These are phyloP conservation scores for Pseudogymnoascus sp. DNA, from an alignment of 2,329 filamentous ascomycete species.

Conservation along the genomic window DNA sequence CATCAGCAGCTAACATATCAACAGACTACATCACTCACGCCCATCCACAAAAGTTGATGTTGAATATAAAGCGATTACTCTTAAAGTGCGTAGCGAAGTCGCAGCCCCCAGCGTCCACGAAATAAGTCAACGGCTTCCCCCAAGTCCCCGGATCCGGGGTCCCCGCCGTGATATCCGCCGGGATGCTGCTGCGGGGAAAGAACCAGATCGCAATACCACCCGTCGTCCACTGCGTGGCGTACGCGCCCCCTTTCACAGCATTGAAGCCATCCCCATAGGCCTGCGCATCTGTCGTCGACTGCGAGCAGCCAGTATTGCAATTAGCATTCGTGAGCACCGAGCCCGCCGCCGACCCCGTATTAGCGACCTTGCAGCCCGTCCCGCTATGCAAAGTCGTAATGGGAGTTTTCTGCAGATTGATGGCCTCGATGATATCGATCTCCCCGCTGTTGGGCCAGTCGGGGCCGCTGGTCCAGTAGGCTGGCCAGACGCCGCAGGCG, in stretches of 20 bases:
- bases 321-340: constrained; percentile 39
- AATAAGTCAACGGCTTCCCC: constrained; percentile 36
- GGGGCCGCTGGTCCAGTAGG: constrained; percentile 55
- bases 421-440: constrained; percentile 44
- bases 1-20: background rate
- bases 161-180: constrained; percentile 34
- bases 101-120: constrained; percentile 42
- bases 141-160: constrained; percentile 37
- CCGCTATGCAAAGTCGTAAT: constrained; percentile 42
- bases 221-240: constrained; percentile 39
- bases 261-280: constrained; percentile 48
- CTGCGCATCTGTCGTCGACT: constrained; percentile 16
- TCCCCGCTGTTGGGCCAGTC: constrained; percentile 59
- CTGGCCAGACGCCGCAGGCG: constrained; percentile 44
- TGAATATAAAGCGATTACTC: constrained; percentile 68
- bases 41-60: constrained; percentile 73
- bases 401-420: constrained; percentile 36
- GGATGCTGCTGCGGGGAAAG: constrained; percentile 37
- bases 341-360: constrained; percentile 39
- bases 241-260: constrained; percentile 37
- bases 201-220: constrained; percentile 43
- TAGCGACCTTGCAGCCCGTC: constrained; percentile 33
- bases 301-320: constrained; percentile 32
- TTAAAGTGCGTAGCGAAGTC: constrained; percentile 62
- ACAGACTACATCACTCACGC: constrained; percentile 27